phyloP scores from a whole-genome alignment of 2,329 filamentous ascomycete genomes.

The Pyricularia sp. region DNA sequence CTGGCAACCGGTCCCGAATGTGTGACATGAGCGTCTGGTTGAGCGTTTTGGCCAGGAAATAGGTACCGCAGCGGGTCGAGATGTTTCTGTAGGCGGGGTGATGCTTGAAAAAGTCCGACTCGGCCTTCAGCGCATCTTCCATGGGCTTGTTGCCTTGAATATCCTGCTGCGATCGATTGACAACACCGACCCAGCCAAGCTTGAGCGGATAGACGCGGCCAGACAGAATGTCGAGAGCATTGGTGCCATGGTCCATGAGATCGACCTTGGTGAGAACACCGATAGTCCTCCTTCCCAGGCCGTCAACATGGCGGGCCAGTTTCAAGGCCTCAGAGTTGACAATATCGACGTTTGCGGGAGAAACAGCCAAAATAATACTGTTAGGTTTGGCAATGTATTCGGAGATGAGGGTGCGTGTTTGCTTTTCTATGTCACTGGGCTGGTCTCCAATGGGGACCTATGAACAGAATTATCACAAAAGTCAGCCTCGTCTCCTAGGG shows the following conservation, averaged over 20 bases:
- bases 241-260: conserved; percentile 96
- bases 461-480: conserved; percentile 1
- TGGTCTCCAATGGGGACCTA: conserved; percentile 27
- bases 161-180: conserved; percentile 96
- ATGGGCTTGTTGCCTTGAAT: conserved; percentile 95
- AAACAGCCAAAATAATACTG: conserved; percentile 93
- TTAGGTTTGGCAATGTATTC: conserved; percentile 99
- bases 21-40: conserved; percentile 94
- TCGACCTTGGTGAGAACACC: conserved; percentile 98
- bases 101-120: conserved; percentile 91
- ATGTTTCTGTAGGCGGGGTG: conserved; percentile 97
- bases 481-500: not conserved
- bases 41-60: conserved; percentile 85
- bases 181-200: conserved; percentile 93
- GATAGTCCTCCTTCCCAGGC: conserved; percentile 93
- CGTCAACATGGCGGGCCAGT: conserved; percentile 90
- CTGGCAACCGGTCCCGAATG: conserved; percentile 86
- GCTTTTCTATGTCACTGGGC: conserved; percentile 32
- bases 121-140: conserved; percentile 76
- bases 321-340: conserved; percentile 98
- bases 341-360: conserved; percentile 92
- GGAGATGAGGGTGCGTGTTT: conserved; percentile 95
- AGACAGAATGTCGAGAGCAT: conserved; percentile 96
- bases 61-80: conserved; percentile 81
- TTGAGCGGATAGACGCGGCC: conserved; percentile 94